A percentile compares a stretch with the other conserved stretches of the same genome.
phyloP scores from a whole-genome alignment of 2,329 filamentous ascomycete species.

The Sphaerulina vaccinii region DNA sequence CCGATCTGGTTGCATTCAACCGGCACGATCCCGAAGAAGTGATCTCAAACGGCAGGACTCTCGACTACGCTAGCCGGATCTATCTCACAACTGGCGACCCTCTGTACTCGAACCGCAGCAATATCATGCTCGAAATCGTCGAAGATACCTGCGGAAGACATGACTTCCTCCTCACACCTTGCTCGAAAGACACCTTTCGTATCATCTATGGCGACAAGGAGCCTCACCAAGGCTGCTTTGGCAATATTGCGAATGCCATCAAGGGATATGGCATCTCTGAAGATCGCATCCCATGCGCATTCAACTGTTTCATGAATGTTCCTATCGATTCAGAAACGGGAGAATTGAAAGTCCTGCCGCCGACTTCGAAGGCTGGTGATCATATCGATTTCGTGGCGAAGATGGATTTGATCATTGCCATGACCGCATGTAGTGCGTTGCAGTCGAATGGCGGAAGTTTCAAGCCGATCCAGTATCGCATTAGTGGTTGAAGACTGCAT shows the following conservation, averaged over 20 bases:
- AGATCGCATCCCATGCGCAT: conserved; percentile 28
- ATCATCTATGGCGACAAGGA: conserved; percentile 31
- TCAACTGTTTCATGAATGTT: conserved; percentile 35
- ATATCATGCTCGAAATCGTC: conserved; percentile 22
- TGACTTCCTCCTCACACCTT: conserved; percentile 29
- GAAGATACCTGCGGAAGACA: conserved; percentile 23
- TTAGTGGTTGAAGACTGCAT: conserved; percentile 6
- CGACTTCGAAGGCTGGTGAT: conserved; percentile 29
- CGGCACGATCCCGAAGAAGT: conserved; percentile 23
- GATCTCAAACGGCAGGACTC: conserved; percentile 27
- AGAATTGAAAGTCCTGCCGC: conserved; percentile 28
- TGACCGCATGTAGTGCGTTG: conserved; percentile 30
- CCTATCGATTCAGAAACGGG: conserved; percentile 28
- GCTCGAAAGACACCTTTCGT: conserved; percentile 27
- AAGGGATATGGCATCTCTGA: conserved; percentile 22
- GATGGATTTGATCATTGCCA: conserved; percentile 31
- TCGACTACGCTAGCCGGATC: conserved; percentile 28
- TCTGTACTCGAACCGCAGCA: conserved; percentile 27
- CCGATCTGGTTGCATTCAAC: conserved; percentile 26
- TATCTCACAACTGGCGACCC: conserved; percentile 25
- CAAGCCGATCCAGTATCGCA: conserved; percentile 25
- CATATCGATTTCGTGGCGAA: conserved; percentile 30
- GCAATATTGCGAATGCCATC: conserved; percentile 29
- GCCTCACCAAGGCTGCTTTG: conserved; percentile 31
- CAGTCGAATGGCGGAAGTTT: conserved; percentile 29